Conservation (phyloP, 1,284 basidiomycete genomes). For the Cutaneotrichosporon curvatum region DNA sequence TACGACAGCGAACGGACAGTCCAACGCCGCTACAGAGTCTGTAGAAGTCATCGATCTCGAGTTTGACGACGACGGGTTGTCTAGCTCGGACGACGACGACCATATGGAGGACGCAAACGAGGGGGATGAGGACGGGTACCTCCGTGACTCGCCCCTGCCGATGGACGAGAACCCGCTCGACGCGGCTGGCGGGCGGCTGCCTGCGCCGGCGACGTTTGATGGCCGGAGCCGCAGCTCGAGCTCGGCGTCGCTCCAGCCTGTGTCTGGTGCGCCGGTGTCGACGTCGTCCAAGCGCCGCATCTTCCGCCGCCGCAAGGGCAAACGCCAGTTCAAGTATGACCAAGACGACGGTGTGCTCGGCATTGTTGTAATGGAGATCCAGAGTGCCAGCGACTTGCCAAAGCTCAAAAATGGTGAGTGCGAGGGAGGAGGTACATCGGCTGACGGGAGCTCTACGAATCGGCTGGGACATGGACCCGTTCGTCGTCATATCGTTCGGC, state of each 20-base stretch:
- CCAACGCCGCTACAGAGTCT: slow-evolving; percentile 9
- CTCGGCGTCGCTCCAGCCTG: neutral
- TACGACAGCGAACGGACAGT: no score
- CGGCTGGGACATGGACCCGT: slow-evolving; percentile 83
- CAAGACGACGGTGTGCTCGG: slow-evolving; percentile 58
- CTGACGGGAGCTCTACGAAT: slow-evolving; percentile 33
- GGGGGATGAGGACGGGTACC: slow-evolving; percentile 26
- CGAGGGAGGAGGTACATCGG: no score
- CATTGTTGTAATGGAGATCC: slow-evolving; percentile 77
- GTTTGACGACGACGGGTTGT: slow-evolving; percentile 66
- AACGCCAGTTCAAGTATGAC: slow-evolving; percentile 18
- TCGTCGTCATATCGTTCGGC: slow-evolving; percentile 89
- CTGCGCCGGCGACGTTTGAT: neutral
- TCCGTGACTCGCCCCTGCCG: slow-evolving; percentile 18
- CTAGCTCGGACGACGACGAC: slow-evolving; percentile 56
- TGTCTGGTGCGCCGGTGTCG: neutral
- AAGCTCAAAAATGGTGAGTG: slow-evolving; percentile 73
- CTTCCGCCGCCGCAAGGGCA: slow-evolving; percentile 13
- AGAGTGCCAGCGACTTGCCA: slow-evolving; percentile 72
- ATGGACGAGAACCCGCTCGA: slow-evolving; percentile 3
- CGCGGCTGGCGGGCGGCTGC: neutral
- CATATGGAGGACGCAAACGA: slow-evolving; percentile 43
- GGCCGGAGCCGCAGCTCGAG: slow-evolving; percentile 6
- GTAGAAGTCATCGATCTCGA: slow-evolving; percentile 43
- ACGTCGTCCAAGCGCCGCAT: slow-evolving; percentile 1